Base-by-base conservation (phyloP, 1,284 basidiomycete species). In the Leucoagaricus sp. region DNA sequence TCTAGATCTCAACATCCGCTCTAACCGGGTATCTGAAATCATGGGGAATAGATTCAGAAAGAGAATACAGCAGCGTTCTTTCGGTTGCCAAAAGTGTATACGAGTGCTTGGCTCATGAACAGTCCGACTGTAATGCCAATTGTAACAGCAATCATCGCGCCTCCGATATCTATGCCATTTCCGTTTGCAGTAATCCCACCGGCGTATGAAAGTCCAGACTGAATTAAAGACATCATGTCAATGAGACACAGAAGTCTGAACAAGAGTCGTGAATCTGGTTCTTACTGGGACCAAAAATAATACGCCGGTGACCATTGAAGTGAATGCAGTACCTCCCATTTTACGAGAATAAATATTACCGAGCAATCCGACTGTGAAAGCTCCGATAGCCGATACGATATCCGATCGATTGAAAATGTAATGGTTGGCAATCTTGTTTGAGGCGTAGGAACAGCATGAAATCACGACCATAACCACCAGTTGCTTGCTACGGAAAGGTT, bases 91-190 rank as follows among this genome's bases (percentile, higher is more conserved):
- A 94, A 93, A 64, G 87, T 89, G 68, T 94, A 94, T 28, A 94
- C 91, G 33, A 95, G 72, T 38, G 92, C 86, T 64, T 92, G 89
- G 61, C 89, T 91, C 78, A 90, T 91, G 75, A 94, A 94, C 41
- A 94, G 70, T n/a, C 93, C 92, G 50, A 94, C 91, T 1, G 91
- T 94, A 66, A 95, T 94, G 55, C 93, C 93, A 62, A 95, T 93
- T 1, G 91, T 91, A 47, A 94, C 91, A 57, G 89, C 84, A 58
- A 94, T 91, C 91, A 93, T 92, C 4, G 88, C 86, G n/a, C 82
- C 81, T 61, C 88, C 87, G 53, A 90, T 89, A 62, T 88, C 86
- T 50, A 90, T 86, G 9, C 85, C 89, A 65, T 80, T 85, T 49
- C 80, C 86, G 64, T 82, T 85, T 13, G 78, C 87, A 34, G 82